phyloP scores from a whole-genome alignment of 73 alveolate species.

The Diophrys appendiculata region DNA sequence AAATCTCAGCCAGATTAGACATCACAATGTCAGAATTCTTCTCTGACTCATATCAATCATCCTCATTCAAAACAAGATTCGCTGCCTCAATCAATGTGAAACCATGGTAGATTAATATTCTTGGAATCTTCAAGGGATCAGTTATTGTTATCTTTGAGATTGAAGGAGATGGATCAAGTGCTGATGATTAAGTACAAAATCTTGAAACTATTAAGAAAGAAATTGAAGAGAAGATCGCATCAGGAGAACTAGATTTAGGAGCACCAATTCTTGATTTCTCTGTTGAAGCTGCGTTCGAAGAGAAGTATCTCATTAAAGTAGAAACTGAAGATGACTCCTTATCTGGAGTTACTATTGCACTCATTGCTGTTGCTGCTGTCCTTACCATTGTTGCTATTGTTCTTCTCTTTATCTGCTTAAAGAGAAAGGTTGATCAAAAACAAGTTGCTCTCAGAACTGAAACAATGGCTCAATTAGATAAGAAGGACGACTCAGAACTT shows the following conservation, averaged over 20 bases:
- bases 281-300: neutral
- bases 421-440: neutral
- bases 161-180: neutral
- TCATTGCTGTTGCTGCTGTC: neutral
- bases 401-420: neutral
- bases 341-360: neutral
- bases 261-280: slow-evolving; percentile 22
- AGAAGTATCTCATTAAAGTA: neutral
- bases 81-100: slow-evolving; percentile 47
- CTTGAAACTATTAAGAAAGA: neutral
- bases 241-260: slow-evolving; percentile 16
- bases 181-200: neutral
- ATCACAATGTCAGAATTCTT: slow-evolving; percentile 49
- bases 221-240: neutral
- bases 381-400: neutral
- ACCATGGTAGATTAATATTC: slow-evolving; percentile 29
- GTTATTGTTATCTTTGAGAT: neutral
- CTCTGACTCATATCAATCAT: slow-evolving; percentile 3
- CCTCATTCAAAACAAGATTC: slow-evolving; percentile 40
- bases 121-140: neutral
- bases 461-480: too few relatives aligned
- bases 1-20: slow-evolving; percentile 36
- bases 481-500: too few relatives aligned
- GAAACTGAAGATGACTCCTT: neutral
- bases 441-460: too few relatives aligned